Evolutionary conservation across 148 eudicot species (phyloP), one percentile per base, ranked within the genome.

Genomic region (Persicaria maculosa): DNA sequence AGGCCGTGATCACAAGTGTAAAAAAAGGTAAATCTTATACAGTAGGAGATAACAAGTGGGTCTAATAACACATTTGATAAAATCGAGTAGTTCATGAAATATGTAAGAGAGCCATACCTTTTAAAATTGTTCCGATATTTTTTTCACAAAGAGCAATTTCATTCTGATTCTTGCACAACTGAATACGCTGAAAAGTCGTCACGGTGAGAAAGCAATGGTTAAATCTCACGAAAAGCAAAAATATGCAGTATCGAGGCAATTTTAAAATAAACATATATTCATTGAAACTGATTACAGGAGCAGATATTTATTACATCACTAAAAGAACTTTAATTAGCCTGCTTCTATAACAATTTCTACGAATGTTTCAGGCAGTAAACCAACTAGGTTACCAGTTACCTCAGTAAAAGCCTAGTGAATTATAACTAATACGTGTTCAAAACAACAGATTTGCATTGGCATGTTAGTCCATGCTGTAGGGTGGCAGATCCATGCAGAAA

Each of bases 61-160:
- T 52, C 55, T 52, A 52, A 52, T 52, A n/a, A 52, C 5, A 31
- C n/a, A 52, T 52, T 8, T 52, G 55, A 52, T 19, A 65, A 65
- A 65, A 22, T 36, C 14, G 4, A 65, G n/a, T 6, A 65, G 43
- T 65, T n/a, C 43, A 73, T 72, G 31, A 73, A 55, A 44, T 45
- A 73, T 31, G 46, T 8, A 47, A 69, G 73, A 79, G 68, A 74
- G 72, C 44, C 80, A 68, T 82, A 88, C 91, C 91, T 58, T 71
- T 84, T 57, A 79, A 72, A 69, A 86, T 79, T 22, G 80, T 76
- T 44, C 81, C 83, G 48, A 84, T 82, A 71, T 73, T 72, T 82
- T 80, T 79, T 17, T 86, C 89, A 80, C 88, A 84, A 44, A 77
- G 50, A 46, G 88, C 86, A 53, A 88, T 75, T 47, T 86, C 81